Conservation (phyloP, 2,329 filamentous ascomycete genomes). For the Botryotinia narcissicola region DNA sequence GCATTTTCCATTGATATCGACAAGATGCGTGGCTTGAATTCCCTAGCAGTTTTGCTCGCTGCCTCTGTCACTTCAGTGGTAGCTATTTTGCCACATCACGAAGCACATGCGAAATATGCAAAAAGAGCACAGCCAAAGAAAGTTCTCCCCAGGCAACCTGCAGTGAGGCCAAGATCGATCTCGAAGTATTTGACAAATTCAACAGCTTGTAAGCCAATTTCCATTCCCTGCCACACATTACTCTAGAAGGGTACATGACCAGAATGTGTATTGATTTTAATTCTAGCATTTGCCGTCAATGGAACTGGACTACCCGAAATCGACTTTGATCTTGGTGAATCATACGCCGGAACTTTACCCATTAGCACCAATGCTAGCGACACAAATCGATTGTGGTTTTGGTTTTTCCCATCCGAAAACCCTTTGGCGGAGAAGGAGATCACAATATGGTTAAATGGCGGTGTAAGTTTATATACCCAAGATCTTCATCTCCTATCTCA, state of each 20-base stretch:
- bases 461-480: constrained; percentile 44
- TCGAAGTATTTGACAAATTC: constrained; percentile 27
- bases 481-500: no score
- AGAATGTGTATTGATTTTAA: constrained; percentile 1
- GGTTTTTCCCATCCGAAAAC: constrained; percentile 54
- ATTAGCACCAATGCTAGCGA: constrained; percentile 49
- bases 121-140: constrained; percentile 16
- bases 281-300: constrained; percentile 35
- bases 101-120: constrained; percentile 15
- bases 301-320: constrained; percentile 34
- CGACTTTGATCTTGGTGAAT: constrained; percentile 37
- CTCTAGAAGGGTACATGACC: not conserved
- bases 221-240: not conserved
- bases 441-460: constrained; percentile 84
- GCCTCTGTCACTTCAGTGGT: not conserved
- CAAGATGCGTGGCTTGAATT: constrained; percentile 14
- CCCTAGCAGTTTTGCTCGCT: constrained; percentile 13
- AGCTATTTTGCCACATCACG: not conserved
- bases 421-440: constrained; percentile 48
- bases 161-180: constrained; percentile 21
- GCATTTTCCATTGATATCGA: not conserved
- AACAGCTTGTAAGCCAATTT: constrained; percentile 23
- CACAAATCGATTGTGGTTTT: constrained; percentile 50
- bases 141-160: constrained; percentile 20
- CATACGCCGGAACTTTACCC: constrained; percentile 46